phyloP scores from a whole-genome alignment of 1,139 yeast species.

The Geotrichum phurueaensis region DNA sequence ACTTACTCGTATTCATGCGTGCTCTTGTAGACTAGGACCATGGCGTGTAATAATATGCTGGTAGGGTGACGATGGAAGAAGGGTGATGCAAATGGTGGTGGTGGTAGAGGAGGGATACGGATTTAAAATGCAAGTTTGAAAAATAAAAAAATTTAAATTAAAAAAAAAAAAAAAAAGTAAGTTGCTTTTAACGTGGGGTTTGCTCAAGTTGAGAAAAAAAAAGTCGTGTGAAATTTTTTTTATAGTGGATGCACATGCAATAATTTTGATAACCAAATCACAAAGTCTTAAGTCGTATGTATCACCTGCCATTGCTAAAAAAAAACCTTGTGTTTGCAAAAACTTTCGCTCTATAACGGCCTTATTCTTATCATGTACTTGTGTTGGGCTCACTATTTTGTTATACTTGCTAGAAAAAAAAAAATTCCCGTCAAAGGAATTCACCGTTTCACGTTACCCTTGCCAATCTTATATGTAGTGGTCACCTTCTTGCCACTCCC shows the following conservation, averaged over 20 bases:
- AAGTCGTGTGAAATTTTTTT: neutral
- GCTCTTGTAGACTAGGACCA: slow-evolving; percentile 64
- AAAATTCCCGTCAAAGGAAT: neutral
- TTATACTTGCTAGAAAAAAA: too few species aligned
- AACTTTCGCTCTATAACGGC: too few species aligned
- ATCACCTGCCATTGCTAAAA: too few species aligned
- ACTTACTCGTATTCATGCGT: slow-evolving; percentile 48
- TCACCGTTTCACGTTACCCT: neutral
- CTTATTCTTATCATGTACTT: neutral
- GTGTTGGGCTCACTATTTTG: too few species aligned
- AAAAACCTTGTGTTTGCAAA: too few species aligned
- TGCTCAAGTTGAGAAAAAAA: neutral
- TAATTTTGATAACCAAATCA: too few species aligned
- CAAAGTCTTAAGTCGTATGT: too few species aligned
- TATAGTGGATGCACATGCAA: too few species aligned
- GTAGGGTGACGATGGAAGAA: neutral
- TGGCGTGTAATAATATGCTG: slow-evolving; percentile 25
- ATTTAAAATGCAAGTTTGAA: neutral
- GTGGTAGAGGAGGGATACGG: neutral
- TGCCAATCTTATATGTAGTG: neutral
- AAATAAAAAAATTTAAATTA: neutral
- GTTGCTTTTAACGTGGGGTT: neutral
- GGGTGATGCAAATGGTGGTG: neutral
- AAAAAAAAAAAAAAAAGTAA: neutral
- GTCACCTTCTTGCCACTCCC: slow-evolving; percentile 6